These are phyloP conservation scores for Basipetospora chlamydospora DNA, from an alignment of 2,329 filamentous ascomycete genomes.

Conservation along the genomic window DNA sequence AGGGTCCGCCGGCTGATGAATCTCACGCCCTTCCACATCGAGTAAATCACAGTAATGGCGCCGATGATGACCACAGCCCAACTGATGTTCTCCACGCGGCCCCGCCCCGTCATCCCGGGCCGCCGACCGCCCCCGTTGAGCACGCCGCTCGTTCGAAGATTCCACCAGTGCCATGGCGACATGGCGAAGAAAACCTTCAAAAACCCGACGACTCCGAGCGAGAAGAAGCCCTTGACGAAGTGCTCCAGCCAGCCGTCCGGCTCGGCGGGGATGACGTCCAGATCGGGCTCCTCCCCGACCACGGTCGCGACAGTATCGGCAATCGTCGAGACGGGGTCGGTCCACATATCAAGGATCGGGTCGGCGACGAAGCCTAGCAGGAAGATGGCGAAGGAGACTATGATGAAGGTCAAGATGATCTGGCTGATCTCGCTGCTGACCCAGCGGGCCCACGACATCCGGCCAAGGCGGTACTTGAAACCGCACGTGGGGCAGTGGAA, in stretches of 20 bases:
- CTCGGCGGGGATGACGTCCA: conserved; percentile 26
- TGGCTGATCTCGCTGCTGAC: conserved; percentile 54
- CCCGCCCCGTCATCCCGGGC: conserved; percentile 53
- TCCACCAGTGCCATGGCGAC: conserved; percentile 64
- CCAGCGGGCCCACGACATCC: conserved; percentile 60
- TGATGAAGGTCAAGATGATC: conserved; percentile 52
- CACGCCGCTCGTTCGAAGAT: conserved; percentile 46
- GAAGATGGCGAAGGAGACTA: conserved; percentile 63
- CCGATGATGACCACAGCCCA: conserved; percentile 70
- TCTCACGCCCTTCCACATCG: conserved; percentile 69
- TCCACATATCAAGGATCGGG: conserved; percentile 77
- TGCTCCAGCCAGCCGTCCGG: conserved; percentile 61
- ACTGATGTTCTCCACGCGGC: conserved; percentile 64
- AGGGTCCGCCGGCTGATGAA: conserved; percentile 59
- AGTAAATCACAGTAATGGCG: conserved; percentile 66
- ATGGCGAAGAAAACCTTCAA: conserved; percentile 64
- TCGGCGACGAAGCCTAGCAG: conserved; percentile 82
- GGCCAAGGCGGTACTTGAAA: conserved; percentile 66
- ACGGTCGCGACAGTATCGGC: conserved; percentile 29
- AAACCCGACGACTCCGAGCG: conserved; percentile 73
- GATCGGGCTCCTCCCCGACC: conserved; percentile 22
- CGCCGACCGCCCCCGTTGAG: conserved; percentile 35
- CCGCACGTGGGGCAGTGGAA: conserved; percentile 81
- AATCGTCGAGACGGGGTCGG: conserved; percentile 58
- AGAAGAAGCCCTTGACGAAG: conserved; percentile 81